Base-by-base conservation (phyloP, 2,329 filamentous ascomycete species). In the Emericellopsis cladophorae region DNA sequence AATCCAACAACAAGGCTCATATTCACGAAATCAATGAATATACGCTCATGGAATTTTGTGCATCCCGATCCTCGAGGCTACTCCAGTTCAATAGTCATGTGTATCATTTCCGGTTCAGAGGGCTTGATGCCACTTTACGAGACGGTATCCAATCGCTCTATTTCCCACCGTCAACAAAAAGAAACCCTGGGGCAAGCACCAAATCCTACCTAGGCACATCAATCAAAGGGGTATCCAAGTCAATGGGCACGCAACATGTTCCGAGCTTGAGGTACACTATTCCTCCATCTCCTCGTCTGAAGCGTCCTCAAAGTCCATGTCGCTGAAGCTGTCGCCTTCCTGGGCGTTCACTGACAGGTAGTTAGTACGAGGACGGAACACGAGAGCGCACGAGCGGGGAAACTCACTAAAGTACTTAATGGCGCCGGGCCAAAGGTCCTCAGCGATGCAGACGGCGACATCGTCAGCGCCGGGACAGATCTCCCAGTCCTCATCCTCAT, bases 401-500 rank as follows among this genome's bases (percentile, higher is more conserved):
- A 42, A 75, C 84, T 65, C 68, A 92, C 86, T 84, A 66, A 92
- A 96, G 66, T 92, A 93, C 60, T 84, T 86, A 59, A 94, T 81
- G 43, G 89, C 90, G 47, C 79, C 78, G 37, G 86, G 84, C 81
- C 83, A 95, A 40, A 96, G 66, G 51, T 96, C 90, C 56, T 96
- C 89, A 8, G 83, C 78, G 50, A 96, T 70, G 45, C 79, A 72
- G 46, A 87, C 72, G 32, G 88, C 89, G 37, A 96, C 61, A 46
- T 89, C 83, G 50, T 93, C 87, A 18, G 85, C 90, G 35, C 79
- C 78, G n/a, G 84, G 82, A 69, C 92, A 95, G 51, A 94, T 81
- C 62, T 95, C 90, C 37, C 81, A 72, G 32, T 81, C 74, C 47
- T 81, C 75, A 1, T 74, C 70, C 2, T 73, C 67, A 0, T 79